Evolutionary conservation across 169 alveolate species (phyloP).

Genomic region (Plasmodium falciparum): DNA sequence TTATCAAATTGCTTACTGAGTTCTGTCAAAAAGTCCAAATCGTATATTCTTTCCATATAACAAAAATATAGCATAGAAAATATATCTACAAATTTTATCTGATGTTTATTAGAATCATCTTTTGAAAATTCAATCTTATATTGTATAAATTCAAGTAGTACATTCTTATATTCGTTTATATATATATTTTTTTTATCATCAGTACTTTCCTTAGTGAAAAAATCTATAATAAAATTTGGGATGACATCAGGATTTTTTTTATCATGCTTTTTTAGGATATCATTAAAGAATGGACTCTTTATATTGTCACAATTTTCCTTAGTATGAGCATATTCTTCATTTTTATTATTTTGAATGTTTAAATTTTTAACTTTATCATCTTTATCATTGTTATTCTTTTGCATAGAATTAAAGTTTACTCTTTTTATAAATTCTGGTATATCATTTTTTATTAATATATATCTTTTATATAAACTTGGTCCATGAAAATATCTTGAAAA

Average conservation of each 20-base stretch:
- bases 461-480: background rate
- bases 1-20: constrained; percentile 32
- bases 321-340: background rate
- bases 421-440: background rate
- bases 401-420: constrained; percentile 1
- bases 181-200: constrained; percentile 7
- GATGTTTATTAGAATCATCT: constrained; percentile 8
- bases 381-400: background rate
- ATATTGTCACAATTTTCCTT: background rate
- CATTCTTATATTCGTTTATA: constrained; percentile 33
- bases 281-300: background rate
- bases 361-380: background rate
- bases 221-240: constrained; percentile 22
- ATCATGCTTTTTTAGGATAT: background rate
- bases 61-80: constrained; percentile 53
- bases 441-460: constrained; percentile 3
- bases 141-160: constrained; percentile 6
- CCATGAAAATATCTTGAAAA: too few relatives aligned
- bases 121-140: background rate
- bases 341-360: background rate
- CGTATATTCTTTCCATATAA: constrained; percentile 55
- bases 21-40: constrained; percentile 38
- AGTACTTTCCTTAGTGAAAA: background rate
- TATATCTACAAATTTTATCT: constrained; percentile 19
- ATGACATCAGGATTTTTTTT: constrained; percentile 2